Evolutionary conservation across 78 protist species (phyloP).

Genomic region (Monocercomonoides exilis): DNA sequence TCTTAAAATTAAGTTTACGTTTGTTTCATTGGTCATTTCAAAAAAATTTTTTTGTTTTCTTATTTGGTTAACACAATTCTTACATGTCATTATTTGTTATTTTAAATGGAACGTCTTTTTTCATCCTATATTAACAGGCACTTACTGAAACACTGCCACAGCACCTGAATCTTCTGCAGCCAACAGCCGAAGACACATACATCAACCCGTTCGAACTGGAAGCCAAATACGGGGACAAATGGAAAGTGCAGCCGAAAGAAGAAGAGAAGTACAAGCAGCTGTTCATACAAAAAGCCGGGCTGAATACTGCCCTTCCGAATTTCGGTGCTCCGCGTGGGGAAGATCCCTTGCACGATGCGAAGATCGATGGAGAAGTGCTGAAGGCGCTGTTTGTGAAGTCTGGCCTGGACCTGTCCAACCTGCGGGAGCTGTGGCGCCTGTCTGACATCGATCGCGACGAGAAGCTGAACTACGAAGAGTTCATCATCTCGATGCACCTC

Average conservation of each 20-base stretch:
- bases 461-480: constrained; percentile 44
- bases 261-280: neutral
- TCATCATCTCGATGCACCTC: constrained; percentile 47
- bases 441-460: constrained; percentile 36
- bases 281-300: constrained; percentile 33
- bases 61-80: too few relatives aligned
- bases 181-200: neutral
- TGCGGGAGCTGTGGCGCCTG: constrained; percentile 15
- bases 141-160: neutral
- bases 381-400: constrained; percentile 2
- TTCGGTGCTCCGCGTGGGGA: constrained; percentile 8
- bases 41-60: too few relatives aligned
- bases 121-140: too few relatives aligned
- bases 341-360: constrained; percentile 8
- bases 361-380: neutral
- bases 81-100: too few relatives aligned
- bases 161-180: neutral
- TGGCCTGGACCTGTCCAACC: neutral
- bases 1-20: too few relatives aligned
- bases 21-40: too few relatives aligned
- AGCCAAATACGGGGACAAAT: too few relatives aligned
- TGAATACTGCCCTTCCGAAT: constrained; percentile 29
- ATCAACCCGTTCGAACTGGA: neutral
- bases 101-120: too few relatives aligned
- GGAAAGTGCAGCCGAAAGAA: neutral